Percentiles rank a stretch among this genome's conserved stretches.
phyloP scores from a whole-genome alignment of 768 basidiomycete species.

The Strobilomyces confusus region DNA sequence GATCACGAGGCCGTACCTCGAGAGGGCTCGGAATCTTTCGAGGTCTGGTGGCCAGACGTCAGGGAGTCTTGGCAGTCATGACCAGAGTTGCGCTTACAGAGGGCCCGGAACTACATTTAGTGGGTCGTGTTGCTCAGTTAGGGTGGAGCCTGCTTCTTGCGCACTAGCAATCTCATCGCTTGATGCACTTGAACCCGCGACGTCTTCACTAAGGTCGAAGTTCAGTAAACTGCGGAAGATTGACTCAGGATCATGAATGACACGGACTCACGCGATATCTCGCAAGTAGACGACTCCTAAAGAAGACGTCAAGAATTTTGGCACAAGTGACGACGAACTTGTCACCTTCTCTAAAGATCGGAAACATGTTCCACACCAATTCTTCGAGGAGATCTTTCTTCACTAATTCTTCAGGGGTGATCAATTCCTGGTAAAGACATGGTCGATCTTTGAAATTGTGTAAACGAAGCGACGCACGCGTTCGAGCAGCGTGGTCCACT shows the following conservation, averaged over 20 bases:
- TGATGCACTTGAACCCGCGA: too few species aligned
- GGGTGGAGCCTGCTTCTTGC: too few species aligned
- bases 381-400: not conserved
- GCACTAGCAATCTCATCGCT: not conserved
- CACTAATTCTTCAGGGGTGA: not conserved
- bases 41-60: too few species aligned
- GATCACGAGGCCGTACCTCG: constrained; percentile 9
- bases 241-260: not conserved
- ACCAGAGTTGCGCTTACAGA: too few species aligned
- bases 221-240: not conserved
- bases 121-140: too few species aligned
- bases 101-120: too few species aligned
- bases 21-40: not conserved
- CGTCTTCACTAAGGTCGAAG: not conserved
- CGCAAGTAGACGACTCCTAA: not conserved
- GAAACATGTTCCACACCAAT: not conserved
- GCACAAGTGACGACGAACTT: not conserved
- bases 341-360: not conserved
- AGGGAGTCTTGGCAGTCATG: too few species aligned
- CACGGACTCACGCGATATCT: not conserved
- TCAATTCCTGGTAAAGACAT: too few species aligned
- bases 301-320: not conserved
- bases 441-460: too few species aligned
- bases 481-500: too few species aligned
- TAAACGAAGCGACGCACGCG: too few species aligned